Base-by-base conservation (phyloP, 2,329 filamentous ascomycete genomes). In the Sporothrix luriei region DNA sequence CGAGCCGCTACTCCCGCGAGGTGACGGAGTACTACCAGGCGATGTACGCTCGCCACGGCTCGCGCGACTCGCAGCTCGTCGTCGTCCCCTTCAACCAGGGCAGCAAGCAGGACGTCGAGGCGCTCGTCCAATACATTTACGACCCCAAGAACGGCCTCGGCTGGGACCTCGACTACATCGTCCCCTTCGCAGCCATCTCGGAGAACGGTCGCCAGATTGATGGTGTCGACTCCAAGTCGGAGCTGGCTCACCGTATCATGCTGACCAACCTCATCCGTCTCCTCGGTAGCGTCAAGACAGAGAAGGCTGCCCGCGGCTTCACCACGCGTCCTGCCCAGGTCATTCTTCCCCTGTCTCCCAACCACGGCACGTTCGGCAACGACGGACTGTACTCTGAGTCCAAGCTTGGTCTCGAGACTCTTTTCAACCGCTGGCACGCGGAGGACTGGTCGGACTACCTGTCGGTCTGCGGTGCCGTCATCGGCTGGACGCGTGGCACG, bases 51-150 rank as follows among this genome's bases (percentile, higher is more conserved):
- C 91, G 94, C 72, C 97, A 91, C 76, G 95, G 95, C 76, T 92
- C 93, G 72, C 91, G 93, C 74, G 95, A 95, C 73, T 98, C 95
- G 70, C 94, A 98, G 82, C 90, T 99, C 69, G 93, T 99, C 52
- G 95, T 99, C 69, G 96, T 98, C 69, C 95, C 96, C 65, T 99
- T 99, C 88, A 99, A 99, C 81, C 94, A 97, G 80, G 95, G 94
- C 73, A 98, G 94, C 84, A 96, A 97, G 83, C 94, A 98, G 80
- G 95, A 99, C 78, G 92, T 97, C 48, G 93, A 98, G 79, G 93
- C 93, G 61, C 86, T 99, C 9, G 85, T 99, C 67, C 87, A 97
- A 72, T 99, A 98, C 84, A 96, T 99, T 78, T 99, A 97, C 79
- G 94, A 98, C 78, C 80, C 91, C 73, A 99, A 98, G 89, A 94